Percentiles rank a stretch among this genome's conserved stretches.
Evolutionary conservation across 495 filamentous ascomycete species (phyloP).

Genomic region (Talaromyces wortmannii): DNA sequence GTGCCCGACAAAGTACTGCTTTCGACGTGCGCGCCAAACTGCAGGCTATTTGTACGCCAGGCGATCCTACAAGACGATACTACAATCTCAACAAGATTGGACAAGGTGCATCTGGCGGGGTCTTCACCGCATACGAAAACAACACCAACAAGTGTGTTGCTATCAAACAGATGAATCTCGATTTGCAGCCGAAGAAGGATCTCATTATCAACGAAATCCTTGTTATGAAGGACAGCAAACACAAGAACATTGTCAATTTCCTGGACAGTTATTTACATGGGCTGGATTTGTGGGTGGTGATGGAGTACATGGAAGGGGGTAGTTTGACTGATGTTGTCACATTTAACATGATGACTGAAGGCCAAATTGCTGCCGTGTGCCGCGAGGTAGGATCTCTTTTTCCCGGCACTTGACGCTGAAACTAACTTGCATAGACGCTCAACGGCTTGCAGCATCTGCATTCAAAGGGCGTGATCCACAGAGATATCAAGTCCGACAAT

Average conservation of each 20-base stretch:
- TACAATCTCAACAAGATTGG: conserved; percentile 90
- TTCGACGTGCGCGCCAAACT: conserved; percentile 80
- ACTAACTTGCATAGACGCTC: conserved; percentile 50
- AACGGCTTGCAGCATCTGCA: conserved; percentile 91
- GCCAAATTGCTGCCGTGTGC: conserved; percentile 93
- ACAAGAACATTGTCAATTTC: conserved; percentile 98
- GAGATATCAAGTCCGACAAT: conserved; percentile 99
- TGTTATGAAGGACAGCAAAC: conserved; percentile 98
- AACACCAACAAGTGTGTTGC: conserved; percentile 82
- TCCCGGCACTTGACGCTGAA: neutral
- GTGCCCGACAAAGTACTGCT: conserved; percentile 62
- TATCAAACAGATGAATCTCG: conserved; percentile 99
- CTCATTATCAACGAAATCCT: conserved; percentile 98
- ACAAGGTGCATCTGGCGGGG: conserved; percentile 93
- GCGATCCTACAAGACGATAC: conserved; percentile 83
- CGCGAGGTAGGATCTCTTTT: conserved; percentile 55
- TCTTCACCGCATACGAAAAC: conserved; percentile 85
- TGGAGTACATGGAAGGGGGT: conserved; percentile 99
- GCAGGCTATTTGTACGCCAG: conserved; percentile 81
- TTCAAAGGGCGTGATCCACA: conserved; percentile 95
- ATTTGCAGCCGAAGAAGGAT: conserved; percentile 98
- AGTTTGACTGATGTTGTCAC: conserved; percentile 97
- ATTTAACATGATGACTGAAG: conserved; percentile 97
- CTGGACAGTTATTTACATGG: conserved; percentile 89
- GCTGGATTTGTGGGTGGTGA: conserved; percentile 94